Evolutionary conservation across 2,329 filamentous ascomycete genomes (phyloP).

Genomic region (Ascomycota sp.): DNA sequence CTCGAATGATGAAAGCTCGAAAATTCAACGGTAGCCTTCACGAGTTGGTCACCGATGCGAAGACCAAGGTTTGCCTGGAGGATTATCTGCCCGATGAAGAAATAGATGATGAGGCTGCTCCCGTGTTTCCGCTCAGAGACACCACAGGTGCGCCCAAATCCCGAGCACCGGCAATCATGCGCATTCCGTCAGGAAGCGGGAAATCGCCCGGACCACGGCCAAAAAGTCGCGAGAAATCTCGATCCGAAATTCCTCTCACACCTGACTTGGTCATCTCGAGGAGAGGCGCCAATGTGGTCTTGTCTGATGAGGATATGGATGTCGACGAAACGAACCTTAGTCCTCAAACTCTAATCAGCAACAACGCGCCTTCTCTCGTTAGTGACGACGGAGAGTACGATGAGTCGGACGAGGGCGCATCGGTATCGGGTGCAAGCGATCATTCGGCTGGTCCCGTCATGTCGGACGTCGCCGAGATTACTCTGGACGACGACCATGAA

Average conservation of each 20-base stretch:
- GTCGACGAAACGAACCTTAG: conserved; percentile 39
- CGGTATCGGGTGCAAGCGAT: conserved; percentile 33
- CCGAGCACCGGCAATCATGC: conserved; percentile 24
- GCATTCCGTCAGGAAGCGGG: conserved; percentile 34
- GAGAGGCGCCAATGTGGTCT: conserved; percentile 5
- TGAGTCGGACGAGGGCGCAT: conserved; percentile 42
- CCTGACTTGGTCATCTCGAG: conserved; percentile 5
- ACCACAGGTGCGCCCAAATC: conserved; percentile 4
- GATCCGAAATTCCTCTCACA: conserved; percentile 17
- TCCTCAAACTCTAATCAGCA: conserved; percentile 46
- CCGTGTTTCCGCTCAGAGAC: conserved; percentile 3
- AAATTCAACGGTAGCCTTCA: conserved; percentile 38
- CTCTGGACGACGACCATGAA: conserved; percentile 33
- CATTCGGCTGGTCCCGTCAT: conserved; percentile 34
- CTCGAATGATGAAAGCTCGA: conserved; percentile 36
- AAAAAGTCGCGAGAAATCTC: conserved; percentile 33
- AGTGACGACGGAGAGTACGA: conserved; percentile 64
- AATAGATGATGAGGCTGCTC: conserved; percentile 16
- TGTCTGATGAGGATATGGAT: conserved; percentile 26
- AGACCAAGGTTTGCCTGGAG: conserved; percentile 27
- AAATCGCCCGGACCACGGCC: conserved; percentile 30
- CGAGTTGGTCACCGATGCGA: conserved; percentile 35
- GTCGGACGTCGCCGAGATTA: conserved; percentile 39
- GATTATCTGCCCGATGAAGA: conserved; percentile 31
- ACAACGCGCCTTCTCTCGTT: conserved; percentile 57